These are phyloP conservation scores for Simmondsia chinensis DNA, from an alignment of 148 eudicot species.

Conservation along the genomic window DNA sequence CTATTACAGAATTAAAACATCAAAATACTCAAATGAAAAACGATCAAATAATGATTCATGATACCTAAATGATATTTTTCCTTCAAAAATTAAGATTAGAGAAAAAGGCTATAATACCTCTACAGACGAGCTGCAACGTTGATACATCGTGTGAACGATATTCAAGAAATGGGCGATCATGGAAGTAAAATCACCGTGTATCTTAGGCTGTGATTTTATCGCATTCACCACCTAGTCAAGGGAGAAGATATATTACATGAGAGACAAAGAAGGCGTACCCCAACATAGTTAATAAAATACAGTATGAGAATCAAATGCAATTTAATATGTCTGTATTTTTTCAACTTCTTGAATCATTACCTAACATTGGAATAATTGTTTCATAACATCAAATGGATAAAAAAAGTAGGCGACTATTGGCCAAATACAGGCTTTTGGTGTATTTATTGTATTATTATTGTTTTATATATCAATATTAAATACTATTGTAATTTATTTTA, in stretches of 20 bases:
- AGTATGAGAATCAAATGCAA: no score
- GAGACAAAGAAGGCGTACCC: no score
- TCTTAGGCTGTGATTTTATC: conserved; percentile 62
- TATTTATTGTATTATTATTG: no score
- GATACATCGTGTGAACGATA: conserved; percentile 75
- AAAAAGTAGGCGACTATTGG: no score
- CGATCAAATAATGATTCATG: not conserved
- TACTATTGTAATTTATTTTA: no score
- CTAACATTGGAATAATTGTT: no score
- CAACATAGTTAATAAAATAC: no score
- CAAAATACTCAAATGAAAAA: not conserved
- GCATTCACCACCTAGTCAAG: conserved; percentile 57
- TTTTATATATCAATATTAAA: no score
- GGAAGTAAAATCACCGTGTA: conserved; percentile 37
- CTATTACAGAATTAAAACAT: not conserved
- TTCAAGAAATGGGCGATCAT: conserved; percentile 65
- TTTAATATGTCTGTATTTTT: no score
- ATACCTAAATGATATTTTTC: not conserved
- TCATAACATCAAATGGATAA: no score
- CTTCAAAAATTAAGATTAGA: not conserved
- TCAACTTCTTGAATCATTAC: no score
- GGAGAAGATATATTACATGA: conserved; percentile 5
- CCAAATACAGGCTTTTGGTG: no score
- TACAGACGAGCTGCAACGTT: conserved; percentile 73
- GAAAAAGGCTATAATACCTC: conserved; percentile 38